These are phyloP conservation scores for Cadophora sp. DNA, from an alignment of 2,329 filamentous ascomycete species.

Conservation along the genomic window DNA sequence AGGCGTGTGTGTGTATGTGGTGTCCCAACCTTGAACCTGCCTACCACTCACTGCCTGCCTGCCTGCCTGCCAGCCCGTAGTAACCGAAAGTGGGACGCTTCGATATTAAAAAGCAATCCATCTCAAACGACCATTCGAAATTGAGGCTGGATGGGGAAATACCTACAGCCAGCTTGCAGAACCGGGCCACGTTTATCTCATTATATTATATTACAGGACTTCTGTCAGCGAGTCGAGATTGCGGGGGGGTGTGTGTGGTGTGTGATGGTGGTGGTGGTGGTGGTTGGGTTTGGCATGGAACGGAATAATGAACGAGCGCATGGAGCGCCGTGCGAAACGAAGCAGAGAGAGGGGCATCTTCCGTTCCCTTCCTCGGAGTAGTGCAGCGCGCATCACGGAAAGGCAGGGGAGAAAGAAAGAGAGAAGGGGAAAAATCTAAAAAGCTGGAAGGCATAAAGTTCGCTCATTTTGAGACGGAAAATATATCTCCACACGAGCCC, in stretches of 20 bases:
- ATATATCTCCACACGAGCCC: constrained; percentile 38
- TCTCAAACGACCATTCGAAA: constrained; percentile 26
- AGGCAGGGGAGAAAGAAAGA: too few relatives aligned
- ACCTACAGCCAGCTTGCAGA: neutral
- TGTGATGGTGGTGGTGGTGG: too few relatives aligned
- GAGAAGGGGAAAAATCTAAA: neutral
- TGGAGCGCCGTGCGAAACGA: constrained; percentile 20
- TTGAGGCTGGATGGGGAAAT: constrained; percentile 14
- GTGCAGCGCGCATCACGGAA: neutral
- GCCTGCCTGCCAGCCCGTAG: neutral
- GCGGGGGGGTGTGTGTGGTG: constrained; percentile 18
- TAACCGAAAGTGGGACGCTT: constrained; percentile 30
- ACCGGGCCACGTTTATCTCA: too few relatives aligned
- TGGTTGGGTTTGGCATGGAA: too few relatives aligned
- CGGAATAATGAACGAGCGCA: neutral
- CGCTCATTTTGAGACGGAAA: constrained; percentile 42
- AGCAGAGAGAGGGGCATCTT: neutral
- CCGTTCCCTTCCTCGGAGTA: neutral
- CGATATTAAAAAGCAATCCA: constrained; percentile 27
- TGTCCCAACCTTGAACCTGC: constrained; percentile 6
- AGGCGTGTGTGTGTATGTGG: neutral
- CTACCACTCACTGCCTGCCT: too few relatives aligned
- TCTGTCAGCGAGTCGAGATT: constrained; percentile 8
- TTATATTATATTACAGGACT: neutral
- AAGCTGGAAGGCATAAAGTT: constrained; percentile 34